Conservation (phyloP, 352 stramenopile genomes). For the Pythium chondricola region DNA sequence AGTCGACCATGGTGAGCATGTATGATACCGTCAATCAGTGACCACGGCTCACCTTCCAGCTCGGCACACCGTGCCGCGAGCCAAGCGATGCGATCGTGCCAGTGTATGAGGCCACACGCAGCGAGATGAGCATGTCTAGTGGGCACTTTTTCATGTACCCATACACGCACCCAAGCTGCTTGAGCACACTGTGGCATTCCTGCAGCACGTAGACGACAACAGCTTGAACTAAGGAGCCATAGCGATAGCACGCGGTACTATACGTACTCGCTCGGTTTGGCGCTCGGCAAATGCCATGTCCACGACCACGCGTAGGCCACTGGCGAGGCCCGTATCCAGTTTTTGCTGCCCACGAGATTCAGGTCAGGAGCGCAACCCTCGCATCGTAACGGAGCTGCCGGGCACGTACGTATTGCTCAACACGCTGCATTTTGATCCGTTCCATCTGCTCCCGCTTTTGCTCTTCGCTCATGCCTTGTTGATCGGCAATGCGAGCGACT, state of each 20-base stretch:
- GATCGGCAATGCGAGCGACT: not conserved
- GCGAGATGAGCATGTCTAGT: constrained; percentile 49
- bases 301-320: constrained; percentile 53
- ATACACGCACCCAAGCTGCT: constrained; percentile 73
- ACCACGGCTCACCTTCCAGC: constrained; percentile 48
- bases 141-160: constrained; percentile 70
- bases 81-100: constrained; percentile 27
- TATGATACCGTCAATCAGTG: not conserved
- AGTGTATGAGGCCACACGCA: constrained; percentile 48
- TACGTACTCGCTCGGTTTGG: constrained; percentile 42
- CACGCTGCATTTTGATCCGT: constrained; percentile 58
- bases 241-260: too few species aligned
- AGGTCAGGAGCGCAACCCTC: not conserved
- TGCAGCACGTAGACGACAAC: constrained; percentile 10
- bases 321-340: constrained; percentile 31
- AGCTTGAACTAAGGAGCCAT: not conserved
- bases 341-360: constrained; percentile 53
- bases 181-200: constrained; percentile 76
- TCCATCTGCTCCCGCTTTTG: constrained; percentile 45
- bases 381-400: not conserved
- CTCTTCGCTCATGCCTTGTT: constrained; percentile 28
- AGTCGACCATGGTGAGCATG: not conserved
- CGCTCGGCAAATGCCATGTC: constrained; percentile 48
- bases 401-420: constrained; percentile 65
- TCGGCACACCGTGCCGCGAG: constrained; percentile 30